Conservation (phyloP, 495 filamentous ascomycete species). For the Xylaria cubensis region DNA sequence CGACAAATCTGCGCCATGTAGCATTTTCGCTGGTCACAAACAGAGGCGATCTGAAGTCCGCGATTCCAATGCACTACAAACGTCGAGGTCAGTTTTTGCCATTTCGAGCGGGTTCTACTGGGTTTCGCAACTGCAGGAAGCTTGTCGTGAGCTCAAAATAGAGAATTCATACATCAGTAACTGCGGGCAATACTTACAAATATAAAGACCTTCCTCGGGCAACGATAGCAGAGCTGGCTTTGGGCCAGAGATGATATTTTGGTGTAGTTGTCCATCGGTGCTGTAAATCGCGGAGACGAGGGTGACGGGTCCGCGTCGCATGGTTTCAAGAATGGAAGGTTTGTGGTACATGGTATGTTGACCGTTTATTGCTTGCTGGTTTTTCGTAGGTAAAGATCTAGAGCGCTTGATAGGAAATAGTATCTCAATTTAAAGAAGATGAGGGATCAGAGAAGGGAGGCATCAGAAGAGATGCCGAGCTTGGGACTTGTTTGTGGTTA, state of each 20-base stretch:
- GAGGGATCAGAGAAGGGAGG: neutral
- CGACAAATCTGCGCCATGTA: slow-evolving; percentile 23
- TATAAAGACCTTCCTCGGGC: slow-evolving; percentile 35
- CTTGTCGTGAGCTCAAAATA: neutral
- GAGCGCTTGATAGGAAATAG: neutral
- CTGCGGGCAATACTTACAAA: neutral
- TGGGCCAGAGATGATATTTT: slow-evolving; percentile 18
- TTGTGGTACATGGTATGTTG: neutral
- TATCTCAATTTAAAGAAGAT: neutral
- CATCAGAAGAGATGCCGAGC: neutral
- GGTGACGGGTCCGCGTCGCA: slow-evolving; percentile 14
- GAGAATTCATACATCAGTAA: neutral
- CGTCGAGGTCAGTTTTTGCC: neutral
- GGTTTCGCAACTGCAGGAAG: neutral
- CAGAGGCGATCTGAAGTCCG: slow-evolving; percentile 33
- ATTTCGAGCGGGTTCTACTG: neutral
- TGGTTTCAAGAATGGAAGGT: slow-evolving; percentile 20
- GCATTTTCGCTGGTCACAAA: slow-evolving; percentile 31
- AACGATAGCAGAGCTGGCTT: slow-evolving; percentile 1
- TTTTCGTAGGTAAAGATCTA: neutral
- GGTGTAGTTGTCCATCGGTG: slow-evolving; percentile 20
- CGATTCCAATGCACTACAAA: slow-evolving; percentile 23
- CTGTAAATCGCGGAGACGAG: slow-evolving; percentile 25
- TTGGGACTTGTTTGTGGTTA: neutral
- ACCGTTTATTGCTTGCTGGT: neutral